A percentile compares a stretch with the other conserved stretches of the same genome.
Evolutionary conservation across 768 basidiomycete species (phyloP).

Genomic region (Boletus vinaceobasis): DNA sequence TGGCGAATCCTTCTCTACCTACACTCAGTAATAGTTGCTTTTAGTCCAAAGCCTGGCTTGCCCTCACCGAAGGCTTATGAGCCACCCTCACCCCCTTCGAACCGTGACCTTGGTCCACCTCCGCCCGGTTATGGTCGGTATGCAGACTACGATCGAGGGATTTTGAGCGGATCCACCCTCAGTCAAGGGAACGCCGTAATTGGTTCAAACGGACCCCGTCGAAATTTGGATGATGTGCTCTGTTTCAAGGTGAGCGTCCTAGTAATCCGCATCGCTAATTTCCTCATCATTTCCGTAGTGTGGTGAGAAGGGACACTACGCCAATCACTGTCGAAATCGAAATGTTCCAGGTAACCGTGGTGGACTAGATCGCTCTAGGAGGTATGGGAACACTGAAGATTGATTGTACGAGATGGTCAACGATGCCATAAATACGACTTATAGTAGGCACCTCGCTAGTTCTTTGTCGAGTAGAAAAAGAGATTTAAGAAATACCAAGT

Average conservation of each 20-base stretch:
- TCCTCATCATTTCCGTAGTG: conserved; percentile 47
- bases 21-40: conserved; percentile 8
- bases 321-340: conserved; percentile 87
- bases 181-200: conserved; percentile 26
- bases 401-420: conserved; percentile 3
- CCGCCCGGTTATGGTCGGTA: conserved; percentile 89
- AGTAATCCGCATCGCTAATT: background rate
- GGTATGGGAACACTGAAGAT: conserved; percentile 30
- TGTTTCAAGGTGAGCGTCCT: conserved; percentile 72
- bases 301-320: conserved; percentile 91
- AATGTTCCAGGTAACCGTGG: conserved; percentile 91
- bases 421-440: too few species aligned
- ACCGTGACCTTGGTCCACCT: conserved; percentile 82
- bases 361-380: conserved; percentile 57
- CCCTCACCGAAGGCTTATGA: conserved; percentile 75
- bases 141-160: conserved; percentile 64
- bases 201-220: conserved; percentile 44
- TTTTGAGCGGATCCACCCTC: conserved; percentile 29
- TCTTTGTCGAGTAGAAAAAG: too few species aligned
- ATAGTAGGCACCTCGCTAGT: too few species aligned
- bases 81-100: conserved; percentile 69
- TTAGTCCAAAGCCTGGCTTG: conserved; percentile 73
- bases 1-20: conserved; percentile 17
- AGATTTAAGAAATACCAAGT: too few species aligned
- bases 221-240: conserved; percentile 79